phyloP scores from a whole-genome alignment of 2,329 filamentous ascomycete genomes.

The Penicillium sumatraense region DNA sequence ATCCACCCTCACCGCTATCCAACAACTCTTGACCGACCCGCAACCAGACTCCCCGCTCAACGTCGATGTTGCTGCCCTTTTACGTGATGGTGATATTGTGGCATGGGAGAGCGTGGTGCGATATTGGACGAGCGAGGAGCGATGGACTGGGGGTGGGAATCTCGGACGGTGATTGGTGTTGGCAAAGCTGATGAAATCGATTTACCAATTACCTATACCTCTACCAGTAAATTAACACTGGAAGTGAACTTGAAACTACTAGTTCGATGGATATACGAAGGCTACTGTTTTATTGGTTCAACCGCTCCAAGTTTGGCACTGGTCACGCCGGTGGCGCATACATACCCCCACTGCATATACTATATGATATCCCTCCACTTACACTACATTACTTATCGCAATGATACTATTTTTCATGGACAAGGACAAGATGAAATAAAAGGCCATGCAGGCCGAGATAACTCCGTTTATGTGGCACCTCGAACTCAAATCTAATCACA shows the following conservation, averaged over 20 bases:
- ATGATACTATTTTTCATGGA: not conserved
- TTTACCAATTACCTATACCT: too few relatives aligned
- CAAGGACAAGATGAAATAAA: not conserved
- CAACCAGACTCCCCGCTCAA: constrained; percentile 54
- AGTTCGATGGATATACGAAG: not conserved
- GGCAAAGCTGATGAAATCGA: too few relatives aligned
- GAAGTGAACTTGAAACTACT: not conserved
- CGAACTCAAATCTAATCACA: constrained; percentile 15
- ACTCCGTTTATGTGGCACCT: constrained; percentile 7
- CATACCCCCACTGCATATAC: constrained; percentile 15
- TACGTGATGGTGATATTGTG: constrained; percentile 50
- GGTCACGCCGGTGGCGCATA: constrained; percentile 10
- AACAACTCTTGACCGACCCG: constrained; percentile 52
- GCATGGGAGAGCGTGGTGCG: constrained; percentile 53
- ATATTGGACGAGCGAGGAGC: constrained; percentile 53
- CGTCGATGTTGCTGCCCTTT: constrained; percentile 52
- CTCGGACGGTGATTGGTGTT: constrained; percentile 14
- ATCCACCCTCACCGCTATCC: constrained; percentile 51
- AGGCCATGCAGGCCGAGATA: not conserved
- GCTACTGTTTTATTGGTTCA: not conserved
- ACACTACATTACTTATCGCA: not conserved
- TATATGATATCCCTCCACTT: constrained; percentile 10
- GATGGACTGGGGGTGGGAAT: constrained; percentile 43
- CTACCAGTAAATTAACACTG: too few relatives aligned
- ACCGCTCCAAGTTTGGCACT: not conserved